Percentiles rank a stretch among this genome's conserved stretches.
phyloP scores from a whole-genome alignment of 306 rosid species.

The Corylus heterophylla region DNA sequence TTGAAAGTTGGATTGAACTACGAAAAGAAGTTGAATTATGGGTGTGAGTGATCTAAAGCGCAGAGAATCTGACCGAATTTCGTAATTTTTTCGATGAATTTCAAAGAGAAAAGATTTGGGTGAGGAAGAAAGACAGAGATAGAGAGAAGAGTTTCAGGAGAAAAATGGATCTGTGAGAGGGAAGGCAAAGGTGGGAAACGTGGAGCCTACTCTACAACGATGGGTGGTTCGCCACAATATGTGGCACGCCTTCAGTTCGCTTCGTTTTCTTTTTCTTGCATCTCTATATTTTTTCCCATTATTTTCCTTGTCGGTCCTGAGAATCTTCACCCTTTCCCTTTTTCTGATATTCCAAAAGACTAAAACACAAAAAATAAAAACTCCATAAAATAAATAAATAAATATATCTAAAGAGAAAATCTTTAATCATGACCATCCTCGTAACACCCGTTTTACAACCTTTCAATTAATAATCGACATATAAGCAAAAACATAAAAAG shows the following conservation, averaged over 20 bases:
- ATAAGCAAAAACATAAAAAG: too few relatives aligned
- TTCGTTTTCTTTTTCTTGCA: not conserved
- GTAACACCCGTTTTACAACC: too few relatives aligned
- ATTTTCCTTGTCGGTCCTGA: not conserved
- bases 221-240: conserved; percentile 3
- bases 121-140: not conserved
- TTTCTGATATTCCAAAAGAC: not conserved
- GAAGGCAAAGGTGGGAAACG: not conserved
- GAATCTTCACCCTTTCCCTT: not conserved
- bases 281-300: not conserved
- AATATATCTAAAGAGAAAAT: too few relatives aligned
- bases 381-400: not conserved
- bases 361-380: not conserved
- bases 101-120: not conserved
- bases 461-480: too few relatives aligned
- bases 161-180: not conserved
- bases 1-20: not conserved
- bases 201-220: not conserved
- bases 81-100: not conserved
- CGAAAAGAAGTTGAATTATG: not conserved
- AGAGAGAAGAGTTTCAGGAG: not conserved
- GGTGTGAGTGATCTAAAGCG: conserved; percentile 1
- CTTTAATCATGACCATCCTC: too few relatives aligned
- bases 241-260: not conserved
- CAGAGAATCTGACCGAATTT: not conserved